Conservation (phyloP, 164 flowering plant genomes). For the Echeveria elegans region DNA sequence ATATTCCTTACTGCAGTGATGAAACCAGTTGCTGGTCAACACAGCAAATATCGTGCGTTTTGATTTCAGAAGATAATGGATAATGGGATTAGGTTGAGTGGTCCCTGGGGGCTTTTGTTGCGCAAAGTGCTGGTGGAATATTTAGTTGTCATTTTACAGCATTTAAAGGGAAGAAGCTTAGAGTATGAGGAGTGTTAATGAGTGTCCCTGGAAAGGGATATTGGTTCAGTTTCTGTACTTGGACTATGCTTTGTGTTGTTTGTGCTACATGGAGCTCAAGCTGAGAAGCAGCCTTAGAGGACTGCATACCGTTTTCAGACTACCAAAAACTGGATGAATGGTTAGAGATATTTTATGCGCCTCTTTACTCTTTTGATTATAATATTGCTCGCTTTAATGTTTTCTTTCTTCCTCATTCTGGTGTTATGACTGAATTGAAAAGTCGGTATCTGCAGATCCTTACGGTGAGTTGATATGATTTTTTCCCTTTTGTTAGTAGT, state of each 20-base stretch:
- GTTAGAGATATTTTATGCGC: conserved; percentile 12
- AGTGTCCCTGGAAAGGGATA: background rate
- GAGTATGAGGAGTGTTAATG: background rate
- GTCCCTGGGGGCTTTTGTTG: background rate
- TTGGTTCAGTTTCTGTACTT: background rate
- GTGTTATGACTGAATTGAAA: background rate
- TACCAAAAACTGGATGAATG: conserved; percentile 49
- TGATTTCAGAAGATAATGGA: background rate
- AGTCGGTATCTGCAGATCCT: conserved; percentile 25
- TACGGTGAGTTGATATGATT: conserved; percentile 25
- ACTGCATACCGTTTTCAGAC: conserved; percentile 46
- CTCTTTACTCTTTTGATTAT: background rate
- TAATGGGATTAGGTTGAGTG: background rate
- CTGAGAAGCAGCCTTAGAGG: conserved; percentile 27
- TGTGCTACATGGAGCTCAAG: conserved; percentile 1
- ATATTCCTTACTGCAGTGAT: background rate
- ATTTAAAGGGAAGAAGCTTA: background rate
- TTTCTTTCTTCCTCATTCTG: background rate
- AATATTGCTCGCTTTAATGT: background rate
- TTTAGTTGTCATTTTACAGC: background rate
- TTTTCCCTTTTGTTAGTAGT: background rate
- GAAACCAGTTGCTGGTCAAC: background rate
- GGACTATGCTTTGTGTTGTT: background rate
- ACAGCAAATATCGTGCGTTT: background rate
- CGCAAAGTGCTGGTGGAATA: background rate